Evolutionary conservation across 2,329 filamentous ascomycete genomes (phyloP).

Genomic region (Fusarium newnesense): DNA sequence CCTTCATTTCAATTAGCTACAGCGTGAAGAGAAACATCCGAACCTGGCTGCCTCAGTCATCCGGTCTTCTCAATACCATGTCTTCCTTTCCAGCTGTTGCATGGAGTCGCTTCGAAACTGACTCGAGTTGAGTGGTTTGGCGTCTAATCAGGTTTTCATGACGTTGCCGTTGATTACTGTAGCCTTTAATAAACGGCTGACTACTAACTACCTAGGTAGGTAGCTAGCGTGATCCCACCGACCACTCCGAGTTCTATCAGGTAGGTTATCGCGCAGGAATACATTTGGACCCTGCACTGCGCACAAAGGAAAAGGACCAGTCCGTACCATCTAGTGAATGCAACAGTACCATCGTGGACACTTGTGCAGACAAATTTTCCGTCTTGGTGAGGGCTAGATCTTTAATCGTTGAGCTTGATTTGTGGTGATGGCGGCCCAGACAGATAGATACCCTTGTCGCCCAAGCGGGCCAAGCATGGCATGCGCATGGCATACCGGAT

Average conservation of each 20-base stretch:
- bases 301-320: slow-evolving; percentile 22
- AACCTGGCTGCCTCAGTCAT: neutral
- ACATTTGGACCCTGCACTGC: slow-evolving; percentile 34
- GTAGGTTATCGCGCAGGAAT: slow-evolving; percentile 14
- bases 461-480: neutral
- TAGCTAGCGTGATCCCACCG: slow-evolving; percentile 31
- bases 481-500: slow-evolving; percentile 1
- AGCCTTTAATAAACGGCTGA: slow-evolving; percentile 26
- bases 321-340: slow-evolving; percentile 41
- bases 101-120: neutral
- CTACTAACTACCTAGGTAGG: neutral
- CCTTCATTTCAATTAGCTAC: slow-evolving; percentile 22
- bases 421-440: slow-evolving; percentile 7
- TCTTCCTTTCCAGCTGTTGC: neutral
- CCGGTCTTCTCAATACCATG: neutral
- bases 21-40: slow-evolving; percentile 9
- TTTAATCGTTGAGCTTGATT: slow-evolving; percentile 7
- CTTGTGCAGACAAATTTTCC: slow-evolving; percentile 42
- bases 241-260: slow-evolving; percentile 19
- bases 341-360: slow-evolving; percentile 47
- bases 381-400: slow-evolving; percentile 23
- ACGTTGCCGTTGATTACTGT: slow-evolving; percentile 21
- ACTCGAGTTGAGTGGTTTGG: slow-evolving; percentile 5
- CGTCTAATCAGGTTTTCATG: slow-evolving; percentile 18
- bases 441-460: slow-evolving; percentile 18